A percentile compares a stretch with the other conserved stretches of the same genome.
Evolutionary conservation across 331 rosid species (phyloP).

Genomic region (Rosa hybrid): DNA sequence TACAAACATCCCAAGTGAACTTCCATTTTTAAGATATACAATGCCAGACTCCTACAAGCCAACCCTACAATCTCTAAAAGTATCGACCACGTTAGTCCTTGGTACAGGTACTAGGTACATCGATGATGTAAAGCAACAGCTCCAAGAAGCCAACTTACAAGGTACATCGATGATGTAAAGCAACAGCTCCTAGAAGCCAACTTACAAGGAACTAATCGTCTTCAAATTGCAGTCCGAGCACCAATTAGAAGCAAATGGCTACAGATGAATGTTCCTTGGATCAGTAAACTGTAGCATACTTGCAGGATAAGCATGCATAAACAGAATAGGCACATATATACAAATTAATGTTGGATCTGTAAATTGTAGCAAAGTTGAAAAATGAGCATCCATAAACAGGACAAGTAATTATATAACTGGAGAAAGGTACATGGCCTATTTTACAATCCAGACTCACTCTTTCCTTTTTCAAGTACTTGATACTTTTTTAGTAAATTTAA

Average conservation of each 20-base stretch:
- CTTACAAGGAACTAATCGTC: conserved; percentile 16
- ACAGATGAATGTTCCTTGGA: conserved; percentile 9
- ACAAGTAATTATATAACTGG: not conserved
- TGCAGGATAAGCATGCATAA: conserved; percentile 4
- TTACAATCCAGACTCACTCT: not conserved
- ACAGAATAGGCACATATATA: not conserved
- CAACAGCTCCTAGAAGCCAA: conserved; percentile 7
- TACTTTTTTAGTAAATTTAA: not conserved
- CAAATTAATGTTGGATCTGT: not conserved
- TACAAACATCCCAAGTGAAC: conserved; percentile 9
- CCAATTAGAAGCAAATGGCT: conserved; percentile 25
- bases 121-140: conserved; percentile 12
- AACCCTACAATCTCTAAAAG: conserved; percentile 7
- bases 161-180: conserved; percentile 16
- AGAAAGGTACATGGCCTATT: not conserved
- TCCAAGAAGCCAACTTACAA: conserved; percentile 15
- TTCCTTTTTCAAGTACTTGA: too few species aligned
- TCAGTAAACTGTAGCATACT: not conserved
- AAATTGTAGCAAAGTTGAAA: not conserved
- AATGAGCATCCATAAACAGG: not conserved
- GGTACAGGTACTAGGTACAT: conserved; percentile 13
- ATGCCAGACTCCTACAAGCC: conserved; percentile 6
- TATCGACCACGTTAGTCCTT: conserved; percentile 1
- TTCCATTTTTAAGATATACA: conserved; percentile 20
- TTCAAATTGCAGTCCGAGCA: conserved; percentile 14